Percentiles rank a stretch among this genome's conserved stretches.
These are phyloP conservation scores for Passiflora organensis DNA, from an alignment of 345 rosid species.

Conservation along the genomic window DNA sequence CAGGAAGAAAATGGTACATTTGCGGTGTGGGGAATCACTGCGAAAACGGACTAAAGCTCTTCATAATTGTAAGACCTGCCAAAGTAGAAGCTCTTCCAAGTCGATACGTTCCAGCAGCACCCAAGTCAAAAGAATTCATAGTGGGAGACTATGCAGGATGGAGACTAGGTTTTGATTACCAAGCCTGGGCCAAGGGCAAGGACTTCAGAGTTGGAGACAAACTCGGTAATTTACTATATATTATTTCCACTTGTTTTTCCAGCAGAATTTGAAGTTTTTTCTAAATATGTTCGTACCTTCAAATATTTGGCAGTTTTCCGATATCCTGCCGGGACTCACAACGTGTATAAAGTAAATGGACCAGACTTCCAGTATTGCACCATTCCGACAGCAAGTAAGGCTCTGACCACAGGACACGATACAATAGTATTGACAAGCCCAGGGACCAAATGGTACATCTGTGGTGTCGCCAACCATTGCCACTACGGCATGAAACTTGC, in stretches of 20 bases:
- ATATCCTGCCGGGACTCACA: constrained; percentile 11
- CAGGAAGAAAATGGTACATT: constrained; percentile 23
- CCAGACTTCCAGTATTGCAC: constrained; percentile 18
- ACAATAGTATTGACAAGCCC: constrained; percentile 10
- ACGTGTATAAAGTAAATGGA: constrained; percentile 28
- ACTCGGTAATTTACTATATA: constrained; percentile 15
- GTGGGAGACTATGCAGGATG: constrained; percentile 34
- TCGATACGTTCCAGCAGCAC: constrained; percentile 1
- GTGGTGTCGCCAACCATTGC: constrained; percentile 13
- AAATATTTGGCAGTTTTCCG: constrained; percentile 19
- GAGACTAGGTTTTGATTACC: constrained; percentile 29
- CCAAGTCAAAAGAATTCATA: constrained; percentile 15
- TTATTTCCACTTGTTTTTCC: not conserved
- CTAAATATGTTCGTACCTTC: not conserved
- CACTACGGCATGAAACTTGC: constrained; percentile 4
- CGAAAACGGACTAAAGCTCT: constrained; percentile 5
- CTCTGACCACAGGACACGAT: constrained; percentile 2
- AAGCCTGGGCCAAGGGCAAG: constrained; percentile 31
- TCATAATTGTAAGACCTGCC: constrained; percentile 7
- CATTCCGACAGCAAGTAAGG: constrained; percentile 1
- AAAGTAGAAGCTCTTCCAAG: not conserved
- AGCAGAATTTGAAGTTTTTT: not conserved
- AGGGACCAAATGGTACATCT: constrained; percentile 20
- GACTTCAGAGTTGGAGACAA: constrained; percentile 31
- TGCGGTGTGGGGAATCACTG: constrained; percentile 14